These are phyloP conservation scores for Orbilia oligospora DNA, from an alignment of 2,329 filamentous ascomycete species.

Conservation along the genomic window DNA sequence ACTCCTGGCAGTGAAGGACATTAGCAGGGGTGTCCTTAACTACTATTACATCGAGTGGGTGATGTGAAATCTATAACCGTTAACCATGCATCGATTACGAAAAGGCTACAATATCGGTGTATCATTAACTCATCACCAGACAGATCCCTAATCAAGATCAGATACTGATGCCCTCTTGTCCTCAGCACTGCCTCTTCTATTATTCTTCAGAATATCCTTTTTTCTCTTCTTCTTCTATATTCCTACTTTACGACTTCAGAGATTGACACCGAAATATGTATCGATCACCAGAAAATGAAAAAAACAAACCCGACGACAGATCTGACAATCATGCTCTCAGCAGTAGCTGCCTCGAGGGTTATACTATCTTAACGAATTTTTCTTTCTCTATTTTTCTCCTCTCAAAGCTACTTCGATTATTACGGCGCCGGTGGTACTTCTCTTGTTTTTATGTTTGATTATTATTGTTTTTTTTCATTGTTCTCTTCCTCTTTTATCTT, in stretches of 20 bases:
- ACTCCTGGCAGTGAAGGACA: neutral
- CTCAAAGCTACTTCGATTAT: conserved; percentile 1
- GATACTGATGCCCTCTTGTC: conserved; percentile 35
- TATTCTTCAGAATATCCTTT: neutral
- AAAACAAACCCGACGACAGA: conserved; percentile 56
- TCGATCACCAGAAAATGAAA: conserved; percentile 27
- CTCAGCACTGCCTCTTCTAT: neutral
- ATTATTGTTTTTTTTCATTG: too few relatives aligned
- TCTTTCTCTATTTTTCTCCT: neutral
- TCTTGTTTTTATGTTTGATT: conserved; percentile 11
- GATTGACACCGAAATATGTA: conserved; percentile 29
- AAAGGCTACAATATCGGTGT: neutral
- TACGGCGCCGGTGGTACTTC: conserved; percentile 16
- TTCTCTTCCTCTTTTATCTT: neutral
- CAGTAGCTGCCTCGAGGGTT: neutral
- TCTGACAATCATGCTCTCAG: conserved; percentile 14
- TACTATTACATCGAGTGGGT: conserved; percentile 1
- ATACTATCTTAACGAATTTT: conserved; percentile 8
- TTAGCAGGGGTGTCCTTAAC: neutral
- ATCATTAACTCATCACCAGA: conserved; percentile 20
- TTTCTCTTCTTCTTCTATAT: neutral
- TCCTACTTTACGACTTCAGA: conserved; percentile 2
- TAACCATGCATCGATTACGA: neutral
- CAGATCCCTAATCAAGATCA: conserved; percentile 29
- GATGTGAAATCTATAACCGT: neutral